Conservation (phyloP, 2,329 filamentous ascomycete genomes). For the Penicillium sp. region DNA sequence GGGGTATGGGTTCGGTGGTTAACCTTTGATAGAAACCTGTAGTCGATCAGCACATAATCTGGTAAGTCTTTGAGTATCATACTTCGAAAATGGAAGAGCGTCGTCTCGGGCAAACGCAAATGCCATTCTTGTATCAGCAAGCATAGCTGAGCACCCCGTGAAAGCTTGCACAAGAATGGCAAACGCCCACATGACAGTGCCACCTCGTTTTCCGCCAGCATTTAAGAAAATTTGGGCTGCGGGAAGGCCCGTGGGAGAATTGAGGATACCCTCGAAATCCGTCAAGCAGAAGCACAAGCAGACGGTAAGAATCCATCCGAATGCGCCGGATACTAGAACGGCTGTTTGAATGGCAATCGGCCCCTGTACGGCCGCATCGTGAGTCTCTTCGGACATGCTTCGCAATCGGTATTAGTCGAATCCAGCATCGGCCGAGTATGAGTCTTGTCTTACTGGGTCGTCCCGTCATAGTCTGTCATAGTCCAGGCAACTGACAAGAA, state of each 20-base stretch:
- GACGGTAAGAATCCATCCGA: conserved; percentile 66
- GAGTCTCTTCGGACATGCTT: conserved; percentile 67
- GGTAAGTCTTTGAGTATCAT: conserved; percentile 12
- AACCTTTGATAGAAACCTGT: conserved; percentile 55
- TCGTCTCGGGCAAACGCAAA: conserved; percentile 64
- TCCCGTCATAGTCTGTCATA: conserved; percentile 71
- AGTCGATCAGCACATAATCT: not conserved
- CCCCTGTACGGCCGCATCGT: conserved; percentile 62
- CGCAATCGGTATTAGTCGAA: conserved; percentile 1
- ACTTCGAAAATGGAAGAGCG: conserved; percentile 62
- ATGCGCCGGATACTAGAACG: conserved; percentile 60
- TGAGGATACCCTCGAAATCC: conserved; percentile 59
- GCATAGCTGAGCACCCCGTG: conserved; percentile 65
- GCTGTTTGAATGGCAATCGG: conserved; percentile 62
- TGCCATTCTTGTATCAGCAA: conserved; percentile 64
- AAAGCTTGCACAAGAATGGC: conserved; percentile 67
- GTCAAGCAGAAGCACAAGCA: conserved; percentile 65
- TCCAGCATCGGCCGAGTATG: not conserved
- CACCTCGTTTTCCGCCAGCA: conserved; percentile 59
- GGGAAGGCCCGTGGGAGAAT: conserved; percentile 61
- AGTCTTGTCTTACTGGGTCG: conserved; percentile 56
- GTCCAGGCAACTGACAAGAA: conserved; percentile 52
- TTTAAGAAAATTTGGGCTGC: conserved; percentile 63
- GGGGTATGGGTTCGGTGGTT: conserved; percentile 60
- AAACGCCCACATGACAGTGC: conserved; percentile 63